Base-by-base conservation (phyloP, 371 early-diverging fungal genomes). In the Mucor circinelloides region DNA sequence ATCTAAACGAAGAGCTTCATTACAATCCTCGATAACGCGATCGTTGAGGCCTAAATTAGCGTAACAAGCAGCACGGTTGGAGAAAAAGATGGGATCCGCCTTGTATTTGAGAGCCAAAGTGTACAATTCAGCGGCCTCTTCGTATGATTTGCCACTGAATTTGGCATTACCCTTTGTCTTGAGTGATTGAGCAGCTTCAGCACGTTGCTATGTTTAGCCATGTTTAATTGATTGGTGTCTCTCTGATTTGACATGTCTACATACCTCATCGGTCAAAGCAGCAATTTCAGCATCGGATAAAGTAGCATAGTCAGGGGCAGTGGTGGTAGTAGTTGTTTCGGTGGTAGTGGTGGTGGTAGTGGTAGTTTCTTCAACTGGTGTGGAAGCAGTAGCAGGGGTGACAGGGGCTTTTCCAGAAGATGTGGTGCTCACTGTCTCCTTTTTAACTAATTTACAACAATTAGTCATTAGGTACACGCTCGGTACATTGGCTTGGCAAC, bases 21-120 rank as follows among this genome's bases (percentile, higher is more conserved):
- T 85, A 72, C 91, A 88, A 73, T 91, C 92, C 42, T 85, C 86
- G 69, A 92, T 89, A 32, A 92, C 95, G 48, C 88, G 83, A 15
- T 88, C 90, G 64, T 90, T 85, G 63, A 91, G 72, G 36, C 88
- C 89, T 54, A 90, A 75, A 63, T 91, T 89, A 6, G 90, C 88
- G 70, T 90, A 92, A 78, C 95, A 96, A 13, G 96, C 98, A 13
- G 97, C 98, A 50, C 98, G 91, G 87, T 98, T 98, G 68, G 94
- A 90, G 81, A 86, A 97, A 69, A 89, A 97, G 54, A 98, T 92
- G 13, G 93, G 89, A 74, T 94, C 89, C 8, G 82, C 79, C 62
- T 85, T 89, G 71, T 90, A 88, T 23, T 85, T 86, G 70, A 98
- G 91, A 3, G 98, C 98, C 69, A 92, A 87, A 12, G 95, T 88